A percentile compares a stretch with the other conserved stretches of the same genome.
phyloP scores from a whole-genome alignment of 441 rosid species.

The Bocquillonia castaneifolia region DNA sequence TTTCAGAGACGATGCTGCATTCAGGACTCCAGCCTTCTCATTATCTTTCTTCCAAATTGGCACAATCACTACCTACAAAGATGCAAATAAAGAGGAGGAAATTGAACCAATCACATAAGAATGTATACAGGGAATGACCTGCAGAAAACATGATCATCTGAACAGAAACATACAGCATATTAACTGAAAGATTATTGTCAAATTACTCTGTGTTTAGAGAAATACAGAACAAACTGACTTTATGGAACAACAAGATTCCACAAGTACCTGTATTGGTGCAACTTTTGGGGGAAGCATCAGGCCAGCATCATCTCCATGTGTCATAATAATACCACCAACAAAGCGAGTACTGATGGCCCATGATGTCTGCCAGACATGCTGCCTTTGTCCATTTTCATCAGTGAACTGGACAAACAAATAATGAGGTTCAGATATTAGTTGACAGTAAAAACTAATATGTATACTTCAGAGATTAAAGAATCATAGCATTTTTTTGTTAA shows the following conservation, averaged over 20 bases:
- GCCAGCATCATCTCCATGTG: slow-evolving; percentile 95
- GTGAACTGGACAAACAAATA: slow-evolving; percentile 48
- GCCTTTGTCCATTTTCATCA: slow-evolving; percentile 85
- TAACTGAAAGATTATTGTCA: background rate
- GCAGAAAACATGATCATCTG: background rate
- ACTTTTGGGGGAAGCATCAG: slow-evolving; percentile 84
- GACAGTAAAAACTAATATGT: background rate
- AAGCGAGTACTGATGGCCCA: slow-evolving; percentile 94
- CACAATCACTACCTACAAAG: slow-evolving; percentile 63
- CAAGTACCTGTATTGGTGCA: slow-evolving; percentile 83
- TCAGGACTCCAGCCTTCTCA: slow-evolving; percentile 66
- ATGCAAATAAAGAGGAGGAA: slow-evolving; percentile 10
- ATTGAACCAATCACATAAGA: background rate
- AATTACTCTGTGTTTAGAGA: background rate
- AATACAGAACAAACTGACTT: background rate
- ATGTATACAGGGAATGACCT: background rate
- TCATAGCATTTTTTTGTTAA: too few species aligned
- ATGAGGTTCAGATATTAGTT: slow-evolving; percentile 3
- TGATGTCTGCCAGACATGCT: slow-evolving; percentile 94
- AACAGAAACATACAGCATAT: background rate
- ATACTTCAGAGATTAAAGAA: background rate
- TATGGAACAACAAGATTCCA: background rate
- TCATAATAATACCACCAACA: slow-evolving; percentile 93
- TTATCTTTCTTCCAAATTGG: slow-evolving; percentile 84
- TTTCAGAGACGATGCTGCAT: slow-evolving; percentile 61